Base-by-base conservation (phyloP, 352 stramenopile genomes). In the Globisporangium radiosum region DNA sequence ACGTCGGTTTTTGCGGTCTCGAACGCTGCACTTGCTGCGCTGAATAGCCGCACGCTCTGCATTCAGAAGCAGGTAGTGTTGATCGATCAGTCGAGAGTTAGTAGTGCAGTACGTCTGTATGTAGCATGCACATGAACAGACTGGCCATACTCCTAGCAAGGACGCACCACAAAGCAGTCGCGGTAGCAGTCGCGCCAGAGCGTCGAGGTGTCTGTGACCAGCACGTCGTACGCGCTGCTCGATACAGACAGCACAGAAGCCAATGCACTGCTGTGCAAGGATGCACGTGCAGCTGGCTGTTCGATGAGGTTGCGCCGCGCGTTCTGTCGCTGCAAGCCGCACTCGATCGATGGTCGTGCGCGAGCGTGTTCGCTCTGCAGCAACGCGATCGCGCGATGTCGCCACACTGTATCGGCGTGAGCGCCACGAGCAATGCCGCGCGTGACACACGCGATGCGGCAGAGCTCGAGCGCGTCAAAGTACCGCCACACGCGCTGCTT, bases 131-230 rank as follows among this genome's bases (percentile, higher is more conserved):
- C 62, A 8, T 19, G 57, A 52, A 13, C 7, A 3, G 42, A 45
- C 9, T 13, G 42, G 9, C 42, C 42, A 45, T 10, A 59, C 17
- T 47, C 42, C 55, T 57, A 11, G n/a, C n/a, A 44, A 33, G 5
- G 14, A 62, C 70, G 52, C 42, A 89, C 77, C 63, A 75, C 53
- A 48, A 72, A 69, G 33, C 77, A 79, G 45, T 86, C 70, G 51
- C 72, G 70, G 59, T 78, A 87, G 74, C 72, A 87, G 44, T 70
- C 48, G 45, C 59, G 67, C 80, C 80, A 90, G 58, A 79, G 79
- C 25, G 73, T 57, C 48, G 58, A 59, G 45, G 69, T 57, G 37
- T 54, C 57, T 9, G 25, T 56, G 14, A 47, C 8, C 38, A 68
- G 14, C 25, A 6, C 51, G 38, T 13, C n/a, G 9, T 13, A n/a